These are phyloP conservation scores for Penicillium sp. DNA, from an alignment of 2,329 filamentous ascomycete genomes.

Conservation along the genomic window DNA sequence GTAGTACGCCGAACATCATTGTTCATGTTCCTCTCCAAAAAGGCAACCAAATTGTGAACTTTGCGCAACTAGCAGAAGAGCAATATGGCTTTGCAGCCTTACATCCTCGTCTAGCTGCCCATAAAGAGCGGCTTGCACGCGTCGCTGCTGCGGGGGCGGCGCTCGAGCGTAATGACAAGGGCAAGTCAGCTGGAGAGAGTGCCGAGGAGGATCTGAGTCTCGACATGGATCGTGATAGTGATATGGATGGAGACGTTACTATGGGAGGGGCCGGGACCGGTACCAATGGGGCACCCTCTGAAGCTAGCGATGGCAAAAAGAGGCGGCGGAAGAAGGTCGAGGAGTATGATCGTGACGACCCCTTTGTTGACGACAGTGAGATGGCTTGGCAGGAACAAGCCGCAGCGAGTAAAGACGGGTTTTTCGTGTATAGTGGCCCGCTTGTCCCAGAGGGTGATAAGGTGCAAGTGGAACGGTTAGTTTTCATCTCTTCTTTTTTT, in stretches of 20 bases:
- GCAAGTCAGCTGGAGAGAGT: constrained; percentile 74
- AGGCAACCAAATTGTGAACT: constrained; percentile 91
- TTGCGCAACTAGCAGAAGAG: constrained; percentile 89
- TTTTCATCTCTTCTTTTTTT: constrained; percentile 23
- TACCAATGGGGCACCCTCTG: constrained; percentile 59
- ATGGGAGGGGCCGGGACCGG: constrained; percentile 47
- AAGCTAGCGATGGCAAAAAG: constrained; percentile 70
- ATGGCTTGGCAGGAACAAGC: constrained; percentile 94
- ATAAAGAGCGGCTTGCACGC: constrained; percentile 82
- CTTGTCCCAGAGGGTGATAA: constrained; percentile 87
- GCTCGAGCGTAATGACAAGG: constrained; percentile 74
- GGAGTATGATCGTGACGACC: constrained; percentile 69
- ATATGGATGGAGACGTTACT: constrained; percentile 53
- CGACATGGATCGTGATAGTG: constrained; percentile 77
- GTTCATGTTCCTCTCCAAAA: constrained; percentile 80
- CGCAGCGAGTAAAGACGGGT: constrained; percentile 90
- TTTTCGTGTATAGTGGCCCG: constrained; percentile 96
- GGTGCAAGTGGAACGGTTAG: constrained; percentile 65
- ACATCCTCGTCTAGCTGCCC: constrained; percentile 86
- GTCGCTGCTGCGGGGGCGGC: constrained; percentile 88
- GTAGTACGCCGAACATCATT: constrained; percentile 73
- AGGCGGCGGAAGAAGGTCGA: constrained; percentile 72
- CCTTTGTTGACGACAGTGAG: constrained; percentile 87
- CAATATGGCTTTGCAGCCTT: constrained; percentile 93
- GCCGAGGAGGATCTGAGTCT: constrained; percentile 78